Base-by-base conservation (phyloP, 164 flowering plant genomes). In the Pachysandra terminalis region DNA sequence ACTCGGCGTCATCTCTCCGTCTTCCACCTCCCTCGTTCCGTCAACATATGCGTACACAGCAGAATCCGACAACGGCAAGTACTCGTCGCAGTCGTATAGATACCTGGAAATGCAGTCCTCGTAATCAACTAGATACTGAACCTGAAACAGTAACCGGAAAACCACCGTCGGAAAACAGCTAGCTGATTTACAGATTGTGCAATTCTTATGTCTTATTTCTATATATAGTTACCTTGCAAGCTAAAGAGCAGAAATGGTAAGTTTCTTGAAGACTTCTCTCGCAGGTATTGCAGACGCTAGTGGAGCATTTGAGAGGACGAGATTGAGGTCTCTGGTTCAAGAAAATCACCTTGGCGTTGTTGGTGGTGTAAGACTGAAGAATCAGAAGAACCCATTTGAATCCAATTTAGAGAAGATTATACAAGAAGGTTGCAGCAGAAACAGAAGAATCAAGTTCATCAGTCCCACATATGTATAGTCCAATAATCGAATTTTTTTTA, bases 181-280 rank as follows among this genome's bases (percentile, higher is more conserved):
- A 24, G 27, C 28, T 48, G 16, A 2, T 16, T 9, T 24, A 22
- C 9, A 7, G 19, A 12, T n/a, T n/a, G n/a, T n/a, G n/a, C n/a
- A n/a, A n/a, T n/a, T n/a, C n/a, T n/a, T n/a, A n/a, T n/a, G n/a
- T n/a, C n/a, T n/a, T n/a, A n/a, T n/a, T n/a, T n/a, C n/a, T n/a
- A n/a, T n/a, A n/a, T n/a, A n/a, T n/a, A n/a, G 25, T 15, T 69
- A 79, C 82, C 82, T 76, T 79, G 73, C 82, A 79, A 49, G 73
- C 63, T 51, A 79, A 59, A 26, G 80, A 79, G 74, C 82, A 79
- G 65, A 73, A 74, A 14, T 64, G 75, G 78, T 62, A 70, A 0
- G 68, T 66, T 15, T 65, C 78, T 68, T 76, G 78, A 60, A 76
- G 75, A 54, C 57, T 66, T 58, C 80, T 71, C 27, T 71, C 66